Base-by-base conservation (phyloP, 139 green algal species). In the Coelastrella sp. region DNA sequence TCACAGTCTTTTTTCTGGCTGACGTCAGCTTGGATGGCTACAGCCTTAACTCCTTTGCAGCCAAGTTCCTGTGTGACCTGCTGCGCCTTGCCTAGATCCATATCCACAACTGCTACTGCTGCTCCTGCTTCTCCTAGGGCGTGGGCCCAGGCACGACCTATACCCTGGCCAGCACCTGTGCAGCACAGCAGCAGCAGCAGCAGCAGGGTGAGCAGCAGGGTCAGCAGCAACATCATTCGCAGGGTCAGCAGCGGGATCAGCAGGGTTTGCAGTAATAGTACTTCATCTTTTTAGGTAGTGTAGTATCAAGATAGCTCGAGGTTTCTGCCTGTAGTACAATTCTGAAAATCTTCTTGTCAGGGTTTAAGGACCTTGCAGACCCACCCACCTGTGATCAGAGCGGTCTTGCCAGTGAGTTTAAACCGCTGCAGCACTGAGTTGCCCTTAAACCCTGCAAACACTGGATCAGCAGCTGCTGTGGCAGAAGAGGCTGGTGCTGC, bases 161-260 rank as follows among this genome's bases (percentile, higher is more conserved):
- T 94, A n/a, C 93, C 93, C 82, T 95, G 93, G 11, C 90, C 93
- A 61, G 82, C 93, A 70, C 92, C 92, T 94, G 91, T n/a, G 6
- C 49, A 72, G 74, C 14, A 35, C 68, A 75, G 19, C 17, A 25
- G 17, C 61, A 89, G 25, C 61, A 79, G 15, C 8, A 14, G 74
- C 17, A 82, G 27, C 6, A 22, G 17, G 15, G 74, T 14, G 3
- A 5, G 14, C 63, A 7, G 20, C 0, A 17, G 76, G 76, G 15
- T 20, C 49, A 82, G 65, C 65, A 73, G 14, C 65, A 73, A 49
- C 1, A 49, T 49, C 35, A 49, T n/a, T n/a, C n/a, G n/a, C n/a
- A n/a, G n/a, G n/a, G 35, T 49, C 35, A 49, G 35, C 35, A 49
- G 35, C 35, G 3, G 35, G 35, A 49, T 49, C 1, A 49, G 35